Evolutionary conservation across 306 rosid genomes (phyloP), one percentile per base, ranked within the genome.

Genomic region (Castanea mollissima): DNA sequence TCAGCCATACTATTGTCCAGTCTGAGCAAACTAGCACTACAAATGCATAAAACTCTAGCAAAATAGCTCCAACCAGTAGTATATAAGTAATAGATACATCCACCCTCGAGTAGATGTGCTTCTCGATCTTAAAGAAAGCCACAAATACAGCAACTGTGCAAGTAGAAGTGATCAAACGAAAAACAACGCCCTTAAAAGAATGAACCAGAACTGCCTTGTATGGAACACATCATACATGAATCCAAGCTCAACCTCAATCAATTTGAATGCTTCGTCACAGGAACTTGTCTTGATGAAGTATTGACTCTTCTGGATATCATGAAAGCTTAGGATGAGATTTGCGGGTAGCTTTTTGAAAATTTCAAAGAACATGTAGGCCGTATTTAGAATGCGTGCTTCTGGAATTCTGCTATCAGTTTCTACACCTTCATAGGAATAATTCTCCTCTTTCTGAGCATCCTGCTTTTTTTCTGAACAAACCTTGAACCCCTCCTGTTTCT

Each of bases 231-330:
- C 86, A 54, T 75, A 76, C 72, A 79, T 18, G 21, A 86, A 82
- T 21, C 78, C 89, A 0, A 86, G 89, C 79, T 86, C 85, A 1
- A 86, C 3, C 71, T 82, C 89, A 10, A 82, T 69, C 71, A 86
- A 71, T 54, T 46, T 52, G 52, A 81, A 85, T 69, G 79, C 85
- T 18, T 27, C 72, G 0, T 35, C 23, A 21, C 23, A 21, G 0
- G 70, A 20, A 18, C 19, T 71, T 7, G 2, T 44, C 5, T 21
- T 18, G 54, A 80, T 76, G 23, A 21, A 21, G 23, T 21, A 21
- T 21, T 21, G 23, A 21, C 23, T 21, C 23, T 21, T 21, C 23
- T 54, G 1, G 4, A 57, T 25, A 12, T 74, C 74, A 55, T 44
- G 69, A 8, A 69, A 25, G 68, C 62, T 76, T 5, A 80, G 71